Conservation (phyloP, 768 basidiomycete genomes). For the Tricholoma flavovirens region DNA sequence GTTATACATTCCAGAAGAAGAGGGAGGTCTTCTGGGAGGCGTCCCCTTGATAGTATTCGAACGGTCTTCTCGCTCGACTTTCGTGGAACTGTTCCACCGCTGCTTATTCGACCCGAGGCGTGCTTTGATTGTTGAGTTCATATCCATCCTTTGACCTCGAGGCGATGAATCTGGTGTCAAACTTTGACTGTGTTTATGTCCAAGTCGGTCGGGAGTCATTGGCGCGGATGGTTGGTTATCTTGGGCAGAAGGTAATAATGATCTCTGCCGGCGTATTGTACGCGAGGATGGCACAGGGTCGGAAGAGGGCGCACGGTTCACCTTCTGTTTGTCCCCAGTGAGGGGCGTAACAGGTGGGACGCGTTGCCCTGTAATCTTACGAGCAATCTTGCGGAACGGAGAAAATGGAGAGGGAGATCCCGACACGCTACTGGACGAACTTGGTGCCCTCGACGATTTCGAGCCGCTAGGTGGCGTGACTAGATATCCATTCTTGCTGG, state of each 20-base stretch:
- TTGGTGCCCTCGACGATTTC: conserved; percentile 37
- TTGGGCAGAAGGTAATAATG: conserved; percentile 49
- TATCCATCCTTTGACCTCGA: conserved; percentile 32
- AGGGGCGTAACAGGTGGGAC: conserved; percentile 41
- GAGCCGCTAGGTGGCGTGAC: conserved; percentile 56
- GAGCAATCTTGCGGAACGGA: conserved; percentile 73
- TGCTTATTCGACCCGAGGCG: conserved; percentile 33
- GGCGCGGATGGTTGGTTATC: conserved; percentile 38
- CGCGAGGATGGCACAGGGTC: conserved; percentile 39
- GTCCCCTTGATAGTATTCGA: conserved; percentile 40
- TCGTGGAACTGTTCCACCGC: conserved; percentile 80
- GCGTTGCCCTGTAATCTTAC: conserved; percentile 52
- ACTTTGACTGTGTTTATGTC: conserved; percentile 67
- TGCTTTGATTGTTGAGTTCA: conserved; percentile 36
- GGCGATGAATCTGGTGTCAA: conserved; percentile 69
- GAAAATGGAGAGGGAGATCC: conserved; percentile 81
- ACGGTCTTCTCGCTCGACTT: conserved; percentile 52
- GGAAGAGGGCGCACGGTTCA: conserved; percentile 41
- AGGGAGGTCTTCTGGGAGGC: conserved; percentile 47
- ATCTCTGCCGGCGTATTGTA: conserved; percentile 48
- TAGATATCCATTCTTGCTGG: conserved; percentile 55
- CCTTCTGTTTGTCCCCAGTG: conserved; percentile 37
- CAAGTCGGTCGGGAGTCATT: conserved; percentile 49
- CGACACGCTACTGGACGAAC: conserved; percentile 53
- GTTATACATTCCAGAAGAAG: conserved; percentile 35